These are phyloP conservation scores for Trichosporon coremiiforme DNA, from an alignment of 1,284 basidiomycete species.

Conservation along the genomic window DNA sequence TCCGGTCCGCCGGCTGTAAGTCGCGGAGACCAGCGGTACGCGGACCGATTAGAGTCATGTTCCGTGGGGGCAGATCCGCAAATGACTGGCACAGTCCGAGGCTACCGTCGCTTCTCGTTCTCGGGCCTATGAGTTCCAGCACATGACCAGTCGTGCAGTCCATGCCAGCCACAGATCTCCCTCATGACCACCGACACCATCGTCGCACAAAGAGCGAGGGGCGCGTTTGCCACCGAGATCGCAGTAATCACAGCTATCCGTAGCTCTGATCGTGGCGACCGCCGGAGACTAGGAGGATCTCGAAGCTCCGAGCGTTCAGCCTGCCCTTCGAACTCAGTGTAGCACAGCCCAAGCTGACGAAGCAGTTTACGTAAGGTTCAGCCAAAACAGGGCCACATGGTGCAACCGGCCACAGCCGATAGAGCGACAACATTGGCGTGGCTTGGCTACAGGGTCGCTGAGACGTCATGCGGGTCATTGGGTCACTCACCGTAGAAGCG, in stretches of 20 bases:
- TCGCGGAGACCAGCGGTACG: background rate
- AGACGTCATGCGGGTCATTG: background rate
- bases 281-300: conserved; percentile 3
- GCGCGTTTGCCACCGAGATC: background rate
- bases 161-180: background rate
- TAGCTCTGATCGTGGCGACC: background rate
- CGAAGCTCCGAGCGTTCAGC: background rate
- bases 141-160: background rate
- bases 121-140: background rate
- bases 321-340: too few relatives aligned
- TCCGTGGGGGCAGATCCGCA: background rate
- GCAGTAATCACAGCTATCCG: background rate
- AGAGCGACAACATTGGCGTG: background rate
- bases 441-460: background rate
- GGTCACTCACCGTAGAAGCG: background rate
- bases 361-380: background rate
- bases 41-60: background rate
- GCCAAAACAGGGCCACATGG: background rate
- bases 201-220: background rate
- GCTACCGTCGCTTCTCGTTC: background rate
- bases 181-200: background rate
- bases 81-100: background rate
- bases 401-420: background rate
- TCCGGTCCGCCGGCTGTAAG: background rate
- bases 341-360: background rate